phyloP scores from a whole-genome alignment of 192 early-diverging fungal genomes.

The Linnemannia zychae region DNA sequence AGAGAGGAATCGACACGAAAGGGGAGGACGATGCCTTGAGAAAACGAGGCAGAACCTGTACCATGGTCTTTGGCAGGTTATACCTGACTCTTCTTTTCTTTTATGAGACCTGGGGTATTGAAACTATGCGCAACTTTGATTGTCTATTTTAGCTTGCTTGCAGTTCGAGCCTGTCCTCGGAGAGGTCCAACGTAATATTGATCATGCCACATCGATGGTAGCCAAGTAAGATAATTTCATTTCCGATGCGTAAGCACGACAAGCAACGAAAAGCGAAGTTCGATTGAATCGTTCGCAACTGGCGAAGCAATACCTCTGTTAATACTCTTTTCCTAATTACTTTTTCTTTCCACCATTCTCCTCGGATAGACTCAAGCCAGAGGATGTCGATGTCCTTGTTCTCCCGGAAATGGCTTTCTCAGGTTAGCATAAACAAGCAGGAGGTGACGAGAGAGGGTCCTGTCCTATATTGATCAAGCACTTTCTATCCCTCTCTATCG shows the following conservation, averaged over 20 bases:
- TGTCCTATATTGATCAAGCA: not conserved
- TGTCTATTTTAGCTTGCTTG: slow-evolving; percentile 20
- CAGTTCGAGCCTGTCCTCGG: slow-evolving; percentile 33
- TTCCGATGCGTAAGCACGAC: not conserved
- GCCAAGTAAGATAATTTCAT: slow-evolving; percentile 17
- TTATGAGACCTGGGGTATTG: not conserved
- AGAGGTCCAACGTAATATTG: slow-evolving; percentile 38
- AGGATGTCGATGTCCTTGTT: slow-evolving; percentile 76
- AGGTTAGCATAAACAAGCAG: slow-evolving; percentile 55
- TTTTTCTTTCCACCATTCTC: not conserved
- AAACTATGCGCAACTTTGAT: not conserved
- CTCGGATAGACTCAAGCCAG: slow-evolving; percentile 59
- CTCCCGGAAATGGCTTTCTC: slow-evolving; percentile 87
- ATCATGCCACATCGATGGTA: slow-evolving; percentile 43
- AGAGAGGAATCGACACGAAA: not conserved
- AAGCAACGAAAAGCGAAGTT: not conserved
- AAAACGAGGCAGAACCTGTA: not conserved
- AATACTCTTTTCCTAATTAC: not conserved
- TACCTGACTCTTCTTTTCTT: too few species aligned
- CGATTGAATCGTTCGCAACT: not conserved
- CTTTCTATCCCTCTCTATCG: not conserved
- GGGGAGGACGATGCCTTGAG: not conserved
- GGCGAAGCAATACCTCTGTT: not conserved
- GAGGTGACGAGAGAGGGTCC: too few species aligned
- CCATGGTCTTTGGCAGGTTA: not conserved